Evolutionary conservation across 2,329 filamentous ascomycete genomes (phyloP).

Genomic region (Pseudogymnoascus sp.): DNA sequence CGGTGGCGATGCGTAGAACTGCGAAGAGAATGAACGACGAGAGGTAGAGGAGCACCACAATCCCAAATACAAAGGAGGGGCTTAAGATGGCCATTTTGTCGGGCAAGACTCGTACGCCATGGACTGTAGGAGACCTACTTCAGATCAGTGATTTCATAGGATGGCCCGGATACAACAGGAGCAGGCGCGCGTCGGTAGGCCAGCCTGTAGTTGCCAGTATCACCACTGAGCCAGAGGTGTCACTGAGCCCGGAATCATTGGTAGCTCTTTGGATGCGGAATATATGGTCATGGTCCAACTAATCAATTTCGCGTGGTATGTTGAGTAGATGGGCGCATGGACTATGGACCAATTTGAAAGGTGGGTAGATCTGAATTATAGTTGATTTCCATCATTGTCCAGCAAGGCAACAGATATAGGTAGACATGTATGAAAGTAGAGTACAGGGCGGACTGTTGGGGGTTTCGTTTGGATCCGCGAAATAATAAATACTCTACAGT

Average conservation of each 20-base stretch:
- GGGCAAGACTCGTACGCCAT: conserved; percentile 2
- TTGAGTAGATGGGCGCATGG: not conserved
- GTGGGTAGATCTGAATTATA: not conserved
- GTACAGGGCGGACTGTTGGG: not conserved
- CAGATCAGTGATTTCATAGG: not conserved
- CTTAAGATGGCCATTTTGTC: conserved; percentile 56
- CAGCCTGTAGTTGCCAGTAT: not conserved
- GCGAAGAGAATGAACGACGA: conserved; percentile 91
- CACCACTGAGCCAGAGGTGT: not conserved
- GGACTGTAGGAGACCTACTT: not conserved
- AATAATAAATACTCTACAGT: not conserved
- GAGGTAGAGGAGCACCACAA: conserved; percentile 80
- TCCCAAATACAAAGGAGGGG: conserved; percentile 78
- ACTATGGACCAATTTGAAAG: not conserved
- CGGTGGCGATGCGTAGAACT: conserved; percentile 83
- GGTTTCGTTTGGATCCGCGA: not conserved
- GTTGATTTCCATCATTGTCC: conserved; percentile 1
- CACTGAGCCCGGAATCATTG: not conserved
- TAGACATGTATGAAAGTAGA: not conserved
- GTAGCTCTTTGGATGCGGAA: conserved; percentile 3
- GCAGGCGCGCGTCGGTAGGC: not conserved
- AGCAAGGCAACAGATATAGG: not conserved
- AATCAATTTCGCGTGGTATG: not conserved
- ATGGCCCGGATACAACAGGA: not conserved
- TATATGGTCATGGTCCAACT: conserved; percentile 2